Conservation (phyloP, 2,329 filamentous ascomycete species). For the Epichloe hybrida region DNA sequence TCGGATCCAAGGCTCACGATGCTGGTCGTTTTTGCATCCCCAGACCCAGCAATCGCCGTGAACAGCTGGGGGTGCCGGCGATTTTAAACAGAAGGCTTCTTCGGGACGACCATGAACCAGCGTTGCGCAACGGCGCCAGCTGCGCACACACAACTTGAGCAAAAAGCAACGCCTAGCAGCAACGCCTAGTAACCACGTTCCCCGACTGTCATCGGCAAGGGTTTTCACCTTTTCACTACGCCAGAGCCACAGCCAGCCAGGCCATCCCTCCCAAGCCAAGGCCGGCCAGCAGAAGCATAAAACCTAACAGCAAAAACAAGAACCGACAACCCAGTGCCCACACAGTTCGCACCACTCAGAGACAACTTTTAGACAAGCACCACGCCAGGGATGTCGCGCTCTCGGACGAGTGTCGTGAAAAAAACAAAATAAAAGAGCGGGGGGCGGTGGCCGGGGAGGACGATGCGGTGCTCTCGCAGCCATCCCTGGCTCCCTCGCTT, state of each 20-base stretch:
- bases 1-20: background rate
- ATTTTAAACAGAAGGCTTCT: slow-evolving; percentile 2
- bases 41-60: background rate
- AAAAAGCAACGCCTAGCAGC: slow-evolving; percentile 4
- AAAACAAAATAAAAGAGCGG: background rate
- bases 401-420: background rate
- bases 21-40: background rate
- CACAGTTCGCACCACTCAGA: background rate
- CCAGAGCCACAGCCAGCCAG: background rate
- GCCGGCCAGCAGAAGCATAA: background rate
- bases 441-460: slow-evolving; percentile 1
- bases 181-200: slow-evolving; percentile 1
- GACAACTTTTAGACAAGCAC: background rate
- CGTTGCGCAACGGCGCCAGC: too few species aligned
- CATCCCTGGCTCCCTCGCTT: background rate
- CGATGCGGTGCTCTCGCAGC: background rate
- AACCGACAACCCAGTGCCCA: background rate
- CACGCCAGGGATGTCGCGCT: slow-evolving; percentile 3
- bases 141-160: background rate
- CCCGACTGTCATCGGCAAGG: slow-evolving; percentile 6
- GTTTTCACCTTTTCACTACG: background rate
- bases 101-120: background rate
- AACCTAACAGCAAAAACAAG: background rate
- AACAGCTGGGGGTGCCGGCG: background rate
- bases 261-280: background rate